Percentiles rank a stretch among this genome's conserved stretches.
Conservation (phyloP, 176 grass and related monocot species). For the Avena atlantica region DNA sequence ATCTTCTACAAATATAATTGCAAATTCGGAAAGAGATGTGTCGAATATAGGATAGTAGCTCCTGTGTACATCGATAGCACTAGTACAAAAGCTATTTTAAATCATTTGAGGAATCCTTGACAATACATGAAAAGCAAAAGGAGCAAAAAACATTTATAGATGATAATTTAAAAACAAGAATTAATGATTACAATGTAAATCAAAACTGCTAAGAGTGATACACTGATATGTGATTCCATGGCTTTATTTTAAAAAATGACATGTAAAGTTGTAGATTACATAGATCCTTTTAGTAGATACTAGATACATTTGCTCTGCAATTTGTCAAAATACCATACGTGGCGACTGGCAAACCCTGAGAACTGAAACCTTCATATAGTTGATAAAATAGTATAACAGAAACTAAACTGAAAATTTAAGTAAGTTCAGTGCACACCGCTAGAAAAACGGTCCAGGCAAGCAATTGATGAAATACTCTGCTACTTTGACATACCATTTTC, state of each 20-base stretch:
- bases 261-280: not conserved
- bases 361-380: not conserved
- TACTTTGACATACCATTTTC: conserved; percentile 77
- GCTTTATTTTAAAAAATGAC: not conserved
- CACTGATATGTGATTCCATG: too few relatives aligned
- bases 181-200: not conserved
- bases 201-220: not conserved
- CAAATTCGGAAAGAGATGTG: not conserved
- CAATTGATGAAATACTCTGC: not conserved
- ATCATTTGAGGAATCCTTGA: not conserved
- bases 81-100: not conserved
- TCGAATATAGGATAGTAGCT: not conserved
- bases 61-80: not conserved
- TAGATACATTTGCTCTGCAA: not conserved
- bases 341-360: not conserved
- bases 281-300: not conserved
- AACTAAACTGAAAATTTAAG: not conserved
- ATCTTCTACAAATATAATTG: not conserved
- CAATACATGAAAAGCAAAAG: not conserved
- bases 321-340: not conserved
- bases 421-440: not conserved
- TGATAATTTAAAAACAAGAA: conserved; percentile 12
- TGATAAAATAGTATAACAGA: not conserved
- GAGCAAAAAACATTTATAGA: not conserved
- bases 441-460: not conserved